These are phyloP conservation scores for Umbelopsis isabellina DNA, from an alignment of 192 early-diverging fungal genomes.

Conservation along the genomic window DNA sequence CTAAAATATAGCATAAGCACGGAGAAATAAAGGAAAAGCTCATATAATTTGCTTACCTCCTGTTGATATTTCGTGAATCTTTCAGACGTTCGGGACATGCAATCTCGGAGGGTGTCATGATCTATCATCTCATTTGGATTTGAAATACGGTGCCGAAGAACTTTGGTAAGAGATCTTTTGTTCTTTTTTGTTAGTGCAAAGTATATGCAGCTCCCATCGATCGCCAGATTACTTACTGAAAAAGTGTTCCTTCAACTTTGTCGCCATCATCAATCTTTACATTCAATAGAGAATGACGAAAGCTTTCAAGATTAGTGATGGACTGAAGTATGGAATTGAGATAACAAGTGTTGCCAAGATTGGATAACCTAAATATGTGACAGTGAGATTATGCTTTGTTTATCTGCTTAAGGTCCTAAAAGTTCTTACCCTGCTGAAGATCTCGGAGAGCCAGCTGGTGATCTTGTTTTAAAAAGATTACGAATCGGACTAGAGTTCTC, in stretches of 20 bases:
- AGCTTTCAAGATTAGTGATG: conserved; percentile 3
- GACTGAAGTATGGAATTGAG: conserved; percentile 22
- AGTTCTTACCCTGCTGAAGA: background rate
- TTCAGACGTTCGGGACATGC: conserved; percentile 2
- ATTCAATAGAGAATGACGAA: conserved; percentile 14
- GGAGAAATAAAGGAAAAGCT: too few species aligned
- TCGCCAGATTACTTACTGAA: background rate
- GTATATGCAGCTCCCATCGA: too few species aligned
- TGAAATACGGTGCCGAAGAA: background rate
- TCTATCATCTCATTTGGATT: conserved; percentile 10
- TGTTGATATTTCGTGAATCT: conserved; percentile 13
- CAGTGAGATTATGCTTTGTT: too few species aligned
- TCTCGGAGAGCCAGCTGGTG: background rate
- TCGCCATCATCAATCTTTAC: background rate
- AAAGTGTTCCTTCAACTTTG: conserved; percentile 15
- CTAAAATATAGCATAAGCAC: background rate
- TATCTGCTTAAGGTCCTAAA: background rate
- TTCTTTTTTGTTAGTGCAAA: background rate
- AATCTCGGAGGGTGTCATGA: background rate
- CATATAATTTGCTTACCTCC: background rate
- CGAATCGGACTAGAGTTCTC: background rate
- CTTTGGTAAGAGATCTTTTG: background rate
- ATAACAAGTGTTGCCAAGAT: conserved; percentile 26
- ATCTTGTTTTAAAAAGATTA: background rate
- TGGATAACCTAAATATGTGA: conserved; percentile 1